Conservation (phyloP, 352 stramenopile genomes). For the Globisporangium mamillatum region DNA sequence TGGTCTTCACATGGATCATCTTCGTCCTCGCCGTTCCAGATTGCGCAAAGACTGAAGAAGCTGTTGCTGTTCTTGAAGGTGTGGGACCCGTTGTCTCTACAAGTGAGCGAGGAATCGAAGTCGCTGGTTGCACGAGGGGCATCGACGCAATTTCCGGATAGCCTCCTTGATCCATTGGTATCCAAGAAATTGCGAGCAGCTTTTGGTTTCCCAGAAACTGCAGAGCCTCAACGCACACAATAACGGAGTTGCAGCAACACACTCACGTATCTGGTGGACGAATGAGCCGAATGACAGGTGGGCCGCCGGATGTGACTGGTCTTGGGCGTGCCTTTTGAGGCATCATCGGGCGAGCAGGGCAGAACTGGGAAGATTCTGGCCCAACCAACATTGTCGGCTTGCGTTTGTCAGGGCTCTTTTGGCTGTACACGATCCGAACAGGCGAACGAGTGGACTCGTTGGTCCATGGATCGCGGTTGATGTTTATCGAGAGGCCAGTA, state of each 20-base stretch:
- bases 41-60: conserved; percentile 47
- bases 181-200: conserved; percentile 24
- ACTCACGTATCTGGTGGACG: conserved; percentile 21
- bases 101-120: conserved; percentile 17
- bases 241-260: not conserved
- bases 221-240: not conserved
- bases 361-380: not conserved
- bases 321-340: conserved; percentile 19
- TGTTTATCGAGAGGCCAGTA: not conserved
- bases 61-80: conserved; percentile 53
- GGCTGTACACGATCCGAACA: conserved; percentile 19
- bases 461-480: not conserved
- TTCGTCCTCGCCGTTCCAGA: conserved; percentile 28
- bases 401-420: conserved; percentile 3
- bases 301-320: conserved; percentile 41
- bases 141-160: conserved; percentile 34
- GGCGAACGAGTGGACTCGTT: conserved; percentile 7
- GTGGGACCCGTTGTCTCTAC: conserved; percentile 42
- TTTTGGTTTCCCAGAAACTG: conserved; percentile 33
- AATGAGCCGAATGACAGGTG: conserved; percentile 43
- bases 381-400: not conserved
- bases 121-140: conserved; percentile 31
- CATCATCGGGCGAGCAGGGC: conserved; percentile 6
- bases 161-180: conserved; percentile 22
- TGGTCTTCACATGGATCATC: conserved; percentile 19